Conservation (phyloP, 306 rosid species). For the Herpetospermum pedunculosum region DNA sequence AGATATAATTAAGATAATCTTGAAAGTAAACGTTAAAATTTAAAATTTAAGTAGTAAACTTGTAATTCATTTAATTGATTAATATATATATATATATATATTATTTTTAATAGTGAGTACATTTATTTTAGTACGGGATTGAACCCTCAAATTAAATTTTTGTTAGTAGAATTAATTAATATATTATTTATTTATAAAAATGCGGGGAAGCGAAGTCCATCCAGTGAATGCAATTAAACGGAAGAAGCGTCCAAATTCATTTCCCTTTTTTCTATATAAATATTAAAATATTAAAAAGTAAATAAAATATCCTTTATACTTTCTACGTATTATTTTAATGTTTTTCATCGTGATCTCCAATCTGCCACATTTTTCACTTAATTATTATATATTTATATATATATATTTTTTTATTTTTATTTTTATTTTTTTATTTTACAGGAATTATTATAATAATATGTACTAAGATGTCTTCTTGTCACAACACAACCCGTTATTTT, state of each 20-base stretch:
- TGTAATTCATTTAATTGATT: too few relatives aligned
- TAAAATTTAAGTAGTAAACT: too few relatives aligned
- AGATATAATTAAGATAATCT: too few relatives aligned
- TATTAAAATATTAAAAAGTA: background rate
- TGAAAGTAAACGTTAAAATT: too few relatives aligned
- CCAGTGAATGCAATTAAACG: background rate
- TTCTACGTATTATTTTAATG: background rate
- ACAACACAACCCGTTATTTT: background rate
- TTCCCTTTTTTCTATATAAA: background rate
- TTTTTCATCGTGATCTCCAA: background rate
- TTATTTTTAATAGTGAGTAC: too few relatives aligned
- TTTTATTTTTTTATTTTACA: too few relatives aligned
- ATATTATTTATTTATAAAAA: background rate
- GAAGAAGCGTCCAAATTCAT: slow-evolving; percentile 4
- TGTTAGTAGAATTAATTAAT: background rate
- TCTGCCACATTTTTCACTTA: background rate
- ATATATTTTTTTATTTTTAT: background rate
- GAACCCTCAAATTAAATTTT: too few relatives aligned
- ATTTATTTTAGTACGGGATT: too few relatives aligned
- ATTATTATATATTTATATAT: background rate
- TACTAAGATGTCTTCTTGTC: background rate
- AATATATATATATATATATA: too few relatives aligned
- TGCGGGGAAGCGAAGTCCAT: background rate
- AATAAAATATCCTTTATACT: background rate
- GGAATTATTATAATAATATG: background rate